These are phyloP conservation scores for Nicotiana paniculata DNA, from an alignment of 257 asterid species.

Conservation along the genomic window DNA sequence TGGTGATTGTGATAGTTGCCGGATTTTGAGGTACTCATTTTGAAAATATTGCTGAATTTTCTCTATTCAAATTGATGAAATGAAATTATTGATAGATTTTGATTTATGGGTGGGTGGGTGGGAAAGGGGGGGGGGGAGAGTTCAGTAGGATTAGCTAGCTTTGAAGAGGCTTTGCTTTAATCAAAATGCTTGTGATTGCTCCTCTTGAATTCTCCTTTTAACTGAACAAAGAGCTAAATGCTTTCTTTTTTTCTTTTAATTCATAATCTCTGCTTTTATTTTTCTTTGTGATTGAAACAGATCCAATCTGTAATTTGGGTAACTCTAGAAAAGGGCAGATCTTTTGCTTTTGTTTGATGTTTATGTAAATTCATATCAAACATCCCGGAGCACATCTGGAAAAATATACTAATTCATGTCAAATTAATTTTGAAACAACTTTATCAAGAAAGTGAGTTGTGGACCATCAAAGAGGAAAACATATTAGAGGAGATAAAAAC, in stretches of 20 bases:
- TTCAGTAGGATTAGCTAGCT: not conserved
- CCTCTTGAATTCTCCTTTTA: not conserved
- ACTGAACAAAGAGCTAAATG: not conserved
- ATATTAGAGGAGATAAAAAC: not conserved
- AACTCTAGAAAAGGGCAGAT: not conserved
- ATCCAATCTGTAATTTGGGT: constrained; percentile 32
- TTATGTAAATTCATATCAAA: not conserved
- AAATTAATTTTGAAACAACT: not conserved
- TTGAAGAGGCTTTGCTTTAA: constrained; percentile 19
- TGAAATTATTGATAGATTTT: not conserved
- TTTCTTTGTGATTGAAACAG: constrained; percentile 10
- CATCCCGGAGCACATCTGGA: not conserved
- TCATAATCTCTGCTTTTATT: not conserved
- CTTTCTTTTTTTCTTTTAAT: not conserved
- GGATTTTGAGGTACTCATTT: constrained; percentile 34
- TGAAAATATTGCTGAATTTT: not conserved
- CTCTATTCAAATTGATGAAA: not conserved
- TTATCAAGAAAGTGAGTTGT: not conserved
- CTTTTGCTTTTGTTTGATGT: not conserved
- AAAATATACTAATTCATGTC: not conserved
- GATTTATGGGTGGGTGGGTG: not conserved
- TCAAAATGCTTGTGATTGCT: constrained; percentile 5
- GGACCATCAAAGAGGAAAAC: not conserved
- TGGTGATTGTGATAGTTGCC: not conserved
- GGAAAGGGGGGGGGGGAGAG: too few species aligned